Conservation (phyloP, 2,329 filamentous ascomycete genomes). For the Calcarisporium arbuscula region DNA sequence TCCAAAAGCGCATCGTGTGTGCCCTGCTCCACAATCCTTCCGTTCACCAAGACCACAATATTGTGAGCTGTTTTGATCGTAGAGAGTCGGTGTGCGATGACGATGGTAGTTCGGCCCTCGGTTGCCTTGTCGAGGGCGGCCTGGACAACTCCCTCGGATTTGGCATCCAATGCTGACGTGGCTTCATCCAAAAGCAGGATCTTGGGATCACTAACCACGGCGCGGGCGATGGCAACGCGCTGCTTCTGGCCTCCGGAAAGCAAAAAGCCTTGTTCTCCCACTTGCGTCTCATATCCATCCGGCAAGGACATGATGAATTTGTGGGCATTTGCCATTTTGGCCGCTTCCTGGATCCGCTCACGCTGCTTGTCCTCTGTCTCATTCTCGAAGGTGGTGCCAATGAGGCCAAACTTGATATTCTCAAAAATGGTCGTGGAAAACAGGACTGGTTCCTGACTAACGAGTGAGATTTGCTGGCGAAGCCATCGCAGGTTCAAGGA, state of each 20-base stretch:
- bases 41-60: slow-evolving; percentile 22
- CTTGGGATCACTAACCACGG: slow-evolving; percentile 52
- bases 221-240: slow-evolving; percentile 58
- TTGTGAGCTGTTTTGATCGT: slow-evolving; percentile 25
- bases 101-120: slow-evolving; percentile 52
- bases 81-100: slow-evolving; percentile 54
- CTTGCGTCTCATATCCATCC: slow-evolving; percentile 15
- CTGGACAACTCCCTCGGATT: slow-evolving; percentile 43
- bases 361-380: slow-evolving; percentile 3
- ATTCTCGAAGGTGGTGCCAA: slow-evolving; percentile 25
- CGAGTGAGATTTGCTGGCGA: slow-evolving; percentile 39
- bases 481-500: slow-evolving; percentile 38
- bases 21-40: slow-evolving; percentile 20
- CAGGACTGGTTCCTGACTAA: slow-evolving; percentile 40
- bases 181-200: slow-evolving; percentile 63
- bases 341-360: slow-evolving; percentile 11
- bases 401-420: slow-evolving; percentile 25
- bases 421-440: slow-evolving; percentile 38
- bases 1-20: slow-evolving; percentile 9
- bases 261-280: slow-evolving; percentile 16
- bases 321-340: slow-evolving; percentile 16
- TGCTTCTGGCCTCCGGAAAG: slow-evolving; percentile 56
- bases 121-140: slow-evolving; percentile 46
- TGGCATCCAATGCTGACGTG: slow-evolving; percentile 46
- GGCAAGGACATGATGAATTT: slow-evolving; percentile 16